Evolutionary conservation across 2,329 filamentous ascomycete genomes (phyloP).

Genomic region (Chrysoporthe deuterocubensis): DNA sequence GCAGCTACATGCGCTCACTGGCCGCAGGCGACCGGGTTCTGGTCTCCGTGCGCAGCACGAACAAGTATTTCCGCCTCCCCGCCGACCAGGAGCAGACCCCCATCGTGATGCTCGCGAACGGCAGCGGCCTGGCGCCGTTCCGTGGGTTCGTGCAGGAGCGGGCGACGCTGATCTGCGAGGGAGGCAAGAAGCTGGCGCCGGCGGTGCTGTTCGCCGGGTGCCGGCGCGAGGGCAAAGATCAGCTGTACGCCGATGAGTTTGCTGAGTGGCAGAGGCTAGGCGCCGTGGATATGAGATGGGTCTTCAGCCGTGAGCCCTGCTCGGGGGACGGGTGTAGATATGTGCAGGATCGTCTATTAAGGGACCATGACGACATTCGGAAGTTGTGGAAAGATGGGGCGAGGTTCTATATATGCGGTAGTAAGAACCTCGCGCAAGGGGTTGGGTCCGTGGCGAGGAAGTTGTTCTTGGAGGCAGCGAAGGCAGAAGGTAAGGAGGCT

Average conservation of each 20-base stretch:
- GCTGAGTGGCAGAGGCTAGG: slow-evolving; percentile 67
- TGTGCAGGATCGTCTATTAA: slow-evolving; percentile 21
- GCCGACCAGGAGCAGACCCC: slow-evolving; percentile 49
- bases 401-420: slow-evolving; percentile 14
- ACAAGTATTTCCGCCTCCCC: slow-evolving; percentile 54
- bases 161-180: slow-evolving; percentile 51
- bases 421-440: slow-evolving; percentile 5
- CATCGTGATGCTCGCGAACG: slow-evolving; percentile 55
- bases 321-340: slow-evolving; percentile 15
- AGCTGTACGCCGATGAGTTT: slow-evolving; percentile 35
- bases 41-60: slow-evolving; percentile 53
- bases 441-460: slow-evolving; percentile 1
- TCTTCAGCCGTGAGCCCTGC: slow-evolving; percentile 13
- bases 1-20: slow-evolving; percentile 61
- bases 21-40: slow-evolving; percentile 48
- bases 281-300: slow-evolving; percentile 61
- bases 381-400: slow-evolving; percentile 9
- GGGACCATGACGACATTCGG: slow-evolving; percentile 1
- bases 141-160: slow-evolving; percentile 67
- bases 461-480: slow-evolving; percentile 10
- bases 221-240: slow-evolving; percentile 41
- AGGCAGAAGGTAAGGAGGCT: slow-evolving; percentile 10
- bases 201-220: slow-evolving; percentile 49
- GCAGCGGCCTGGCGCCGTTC: slow-evolving; percentile 65
- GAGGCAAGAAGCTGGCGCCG: slow-evolving; percentile 70